Percentiles rank a stretch among this genome's conserved stretches.
Evolutionary conservation across 2,329 filamentous ascomycete genomes (phyloP).

Genomic region (Aaosphaeria arxii): DNA sequence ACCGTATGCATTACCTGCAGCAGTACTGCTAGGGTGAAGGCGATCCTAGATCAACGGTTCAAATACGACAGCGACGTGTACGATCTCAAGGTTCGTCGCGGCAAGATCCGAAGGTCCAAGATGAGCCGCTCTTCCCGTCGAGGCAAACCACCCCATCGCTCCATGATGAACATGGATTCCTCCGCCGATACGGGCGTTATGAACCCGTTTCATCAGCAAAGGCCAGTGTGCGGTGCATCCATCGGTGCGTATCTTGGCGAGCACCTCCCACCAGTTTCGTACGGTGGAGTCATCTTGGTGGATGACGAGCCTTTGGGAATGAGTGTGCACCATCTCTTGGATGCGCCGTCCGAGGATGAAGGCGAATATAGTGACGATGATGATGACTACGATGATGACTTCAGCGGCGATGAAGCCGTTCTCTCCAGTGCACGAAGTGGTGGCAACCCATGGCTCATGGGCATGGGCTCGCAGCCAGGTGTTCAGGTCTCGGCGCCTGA

Average conservation of each 20-base stretch:
- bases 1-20: slow-evolving; percentile 77
- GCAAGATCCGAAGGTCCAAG: slow-evolving; percentile 64
- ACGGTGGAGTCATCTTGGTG: slow-evolving; percentile 82
- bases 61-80: slow-evolving; percentile 65
- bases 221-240: slow-evolving; percentile 80
- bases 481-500: slow-evolving; percentile 28
- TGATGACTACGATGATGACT: slow-evolving; percentile 21
- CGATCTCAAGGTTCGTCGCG: slow-evolving; percentile 69
- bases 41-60: slow-evolving; percentile 67
- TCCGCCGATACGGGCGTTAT: slow-evolving; percentile 43
- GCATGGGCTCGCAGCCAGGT: slow-evolving; percentile 34
- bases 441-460: slow-evolving; percentile 33
- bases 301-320: slow-evolving; percentile 86
- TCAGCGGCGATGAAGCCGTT: slow-evolving; percentile 22
- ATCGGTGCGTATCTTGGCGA: slow-evolving; percentile 87
- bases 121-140: slow-evolving; percentile 36
- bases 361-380: slow-evolving; percentile 37
- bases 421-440: slow-evolving; percentile 44
- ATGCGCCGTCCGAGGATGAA: slow-evolving; percentile 57
- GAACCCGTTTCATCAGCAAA: slow-evolving; percentile 76
- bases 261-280: slow-evolving; percentile 86
- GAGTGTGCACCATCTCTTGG: slow-evolving; percentile 96
- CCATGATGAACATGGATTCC: slow-evolving; percentile 37
- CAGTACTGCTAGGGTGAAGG: slow-evolving; percentile 69
- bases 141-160: slow-evolving; percentile 34